Evolutionary conservation across 108 stramenopile genomes (phyloP).

Genomic region (Skeletonema grethae): DNA sequence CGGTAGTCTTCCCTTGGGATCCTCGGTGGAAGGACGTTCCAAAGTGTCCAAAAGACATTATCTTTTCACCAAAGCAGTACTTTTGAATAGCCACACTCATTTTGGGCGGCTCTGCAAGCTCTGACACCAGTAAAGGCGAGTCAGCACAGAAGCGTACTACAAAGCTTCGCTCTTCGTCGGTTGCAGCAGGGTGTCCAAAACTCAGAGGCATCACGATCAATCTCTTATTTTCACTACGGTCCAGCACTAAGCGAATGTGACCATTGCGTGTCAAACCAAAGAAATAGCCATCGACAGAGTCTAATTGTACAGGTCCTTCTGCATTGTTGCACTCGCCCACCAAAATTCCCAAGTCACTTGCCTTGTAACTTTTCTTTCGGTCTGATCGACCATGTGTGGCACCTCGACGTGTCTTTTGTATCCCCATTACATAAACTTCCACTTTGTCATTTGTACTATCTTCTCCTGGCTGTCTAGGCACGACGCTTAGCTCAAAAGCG

Average conservation of each 20-base stretch:
- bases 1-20: slow-evolving; percentile 39
- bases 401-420: slow-evolving; percentile 71
- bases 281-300: slow-evolving; percentile 56
- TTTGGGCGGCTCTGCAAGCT: slow-evolving; percentile 55
- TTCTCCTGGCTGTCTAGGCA: slow-evolving; percentile 49
- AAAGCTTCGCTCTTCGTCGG: slow-evolving; percentile 65
- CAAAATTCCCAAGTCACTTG: slow-evolving; percentile 67
- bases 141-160: slow-evolving; percentile 69
- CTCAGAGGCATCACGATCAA: slow-evolving; percentile 74
- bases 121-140: slow-evolving; percentile 63
- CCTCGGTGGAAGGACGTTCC: slow-evolving; percentile 40
- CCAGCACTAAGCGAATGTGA: slow-evolving; percentile 54
- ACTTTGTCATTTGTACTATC: slow-evolving; percentile 46
- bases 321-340: slow-evolving; percentile 41
- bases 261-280: slow-evolving; percentile 65
- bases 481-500: slow-evolving; percentile 64
- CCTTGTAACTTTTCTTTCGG: slow-evolving; percentile 71
- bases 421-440: slow-evolving; percentile 71
- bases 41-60: slow-evolving; percentile 42
- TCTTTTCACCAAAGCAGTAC: slow-evolving; percentile 48
- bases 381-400: slow-evolving; percentile 64
- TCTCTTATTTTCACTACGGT: slow-evolving; percentile 45
- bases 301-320: slow-evolving; percentile 21
- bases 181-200: slow-evolving; percentile 75
- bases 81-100: slow-evolving; percentile 54